phyloP scores from a whole-genome alignment of 805 yeast species.

The Candida morakotiae region DNA sequence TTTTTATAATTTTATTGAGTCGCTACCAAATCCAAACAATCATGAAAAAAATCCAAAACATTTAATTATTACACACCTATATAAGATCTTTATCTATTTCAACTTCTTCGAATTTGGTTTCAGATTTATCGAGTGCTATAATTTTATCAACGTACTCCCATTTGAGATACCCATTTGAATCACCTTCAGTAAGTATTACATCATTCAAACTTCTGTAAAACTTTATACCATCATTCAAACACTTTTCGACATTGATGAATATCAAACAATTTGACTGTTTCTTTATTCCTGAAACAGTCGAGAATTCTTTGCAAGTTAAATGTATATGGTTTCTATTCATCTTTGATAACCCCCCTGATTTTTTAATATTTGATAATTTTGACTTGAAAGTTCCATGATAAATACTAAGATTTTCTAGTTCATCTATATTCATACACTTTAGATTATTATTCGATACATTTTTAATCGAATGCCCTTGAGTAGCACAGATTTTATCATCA shows the following conservation, averaged over 20 bases:
- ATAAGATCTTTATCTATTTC: too few species aligned
- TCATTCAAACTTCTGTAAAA: slow-evolving; percentile 69
- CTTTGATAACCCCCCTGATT: slow-evolving; percentile 52
- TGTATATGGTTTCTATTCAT: slow-evolving; percentile 88
- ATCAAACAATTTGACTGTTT: slow-evolving; percentile 53
- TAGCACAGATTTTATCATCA: slow-evolving; percentile 62
- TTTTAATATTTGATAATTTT: slow-evolving; percentile 45
- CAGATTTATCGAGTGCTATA: slow-evolving; percentile 12
- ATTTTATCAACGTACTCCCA: slow-evolving; percentile 36
- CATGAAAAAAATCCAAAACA: too few species aligned
- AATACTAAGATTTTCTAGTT: slow-evolving; percentile 45
- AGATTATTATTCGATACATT: slow-evolving; percentile 40
- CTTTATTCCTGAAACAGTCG: slow-evolving; percentile 69
- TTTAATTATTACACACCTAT: too few species aligned
- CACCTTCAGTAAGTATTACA: slow-evolving; percentile 68
- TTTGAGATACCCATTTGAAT: slow-evolving; percentile 48
- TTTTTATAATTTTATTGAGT: too few species aligned
- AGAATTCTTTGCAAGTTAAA: slow-evolving; percentile 55
- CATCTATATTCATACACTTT: slow-evolving; percentile 29
- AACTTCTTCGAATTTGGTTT: too few species aligned
- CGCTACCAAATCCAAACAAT: too few species aligned
- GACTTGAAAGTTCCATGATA: slow-evolving; percentile 75
- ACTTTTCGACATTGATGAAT: slow-evolving; percentile 52
- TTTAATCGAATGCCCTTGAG: slow-evolving; percentile 83
- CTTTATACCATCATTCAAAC: slow-evolving; percentile 38